These are phyloP conservation scores for Grosmannia serpens DNA, from an alignment of 2,329 filamentous ascomycete species.

Conservation along the genomic window DNA sequence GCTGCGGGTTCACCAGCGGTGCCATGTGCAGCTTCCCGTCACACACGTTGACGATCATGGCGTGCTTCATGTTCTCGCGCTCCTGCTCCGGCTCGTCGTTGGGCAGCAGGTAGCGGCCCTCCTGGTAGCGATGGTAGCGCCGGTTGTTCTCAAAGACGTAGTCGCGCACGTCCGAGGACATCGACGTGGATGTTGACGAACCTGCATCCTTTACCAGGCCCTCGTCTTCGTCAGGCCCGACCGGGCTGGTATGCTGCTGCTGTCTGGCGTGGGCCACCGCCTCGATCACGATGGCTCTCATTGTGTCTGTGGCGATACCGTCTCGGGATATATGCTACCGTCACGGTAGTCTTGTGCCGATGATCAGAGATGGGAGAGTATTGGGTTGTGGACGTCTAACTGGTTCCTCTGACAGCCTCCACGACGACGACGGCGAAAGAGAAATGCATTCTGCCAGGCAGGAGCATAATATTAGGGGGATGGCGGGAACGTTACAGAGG, in stretches of 20 bases:
- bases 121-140: slow-evolving; percentile 17
- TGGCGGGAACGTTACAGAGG: too few relatives aligned
- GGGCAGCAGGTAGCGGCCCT: slow-evolving; percentile 17
- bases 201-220: slow-evolving; percentile 3
- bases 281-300: background rate
- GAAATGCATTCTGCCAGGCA: too few relatives aligned
- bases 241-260: background rate
- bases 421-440: too few relatives aligned
- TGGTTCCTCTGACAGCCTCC: too few relatives aligned
- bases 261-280: slow-evolving; percentile 6
- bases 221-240: slow-evolving; percentile 4
- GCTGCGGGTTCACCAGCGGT: slow-evolving; percentile 18
- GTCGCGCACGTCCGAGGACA: slow-evolving; percentile 16
- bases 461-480: too few relatives aligned
- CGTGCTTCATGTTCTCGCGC: slow-evolving; percentile 37
- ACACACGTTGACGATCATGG: slow-evolving; percentile 37
- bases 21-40: slow-evolving; percentile 39
- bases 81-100: slow-evolving; percentile 34
- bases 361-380: too few relatives aligned
- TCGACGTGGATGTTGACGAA: slow-evolving; percentile 12
- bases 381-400: too few relatives aligned
- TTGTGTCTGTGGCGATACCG: background rate
- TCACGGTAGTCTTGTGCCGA: background rate
- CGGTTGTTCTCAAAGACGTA: slow-evolving; percentile 17
- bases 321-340: background rate